Evolutionary conservation across 148 eudicot species (phyloP).

Genomic region (Rhododendron kiyosumense): DNA sequence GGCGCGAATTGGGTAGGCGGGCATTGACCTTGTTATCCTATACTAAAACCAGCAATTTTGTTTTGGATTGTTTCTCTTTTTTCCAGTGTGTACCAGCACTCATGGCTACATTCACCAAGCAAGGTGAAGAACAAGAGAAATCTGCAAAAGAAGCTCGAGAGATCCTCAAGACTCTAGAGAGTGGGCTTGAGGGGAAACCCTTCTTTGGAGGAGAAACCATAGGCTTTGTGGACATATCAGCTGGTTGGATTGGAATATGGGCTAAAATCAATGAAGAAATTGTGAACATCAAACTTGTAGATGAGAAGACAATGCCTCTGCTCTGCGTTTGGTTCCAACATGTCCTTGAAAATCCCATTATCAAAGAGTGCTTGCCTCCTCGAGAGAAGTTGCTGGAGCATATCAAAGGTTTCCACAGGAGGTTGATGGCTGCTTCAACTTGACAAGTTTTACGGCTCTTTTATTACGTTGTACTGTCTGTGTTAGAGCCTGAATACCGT

Average conservation of each 20-base stretch:
- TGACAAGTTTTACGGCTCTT: neutral
- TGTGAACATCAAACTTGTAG: conserved; percentile 5
- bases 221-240: conserved; percentile 16
- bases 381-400: neutral
- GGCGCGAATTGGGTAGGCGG: too few relatives aligned
- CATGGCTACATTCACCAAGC: neutral
- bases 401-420: neutral
- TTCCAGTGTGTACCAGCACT: too few relatives aligned
- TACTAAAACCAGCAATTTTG: too few relatives aligned
- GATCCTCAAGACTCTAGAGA: conserved; percentile 7
- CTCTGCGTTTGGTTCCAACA: neutral
- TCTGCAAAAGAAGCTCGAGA: neutral
- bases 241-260: conserved; percentile 19
- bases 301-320: conserved; percentile 1
- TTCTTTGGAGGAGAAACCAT: conserved; percentile 14
- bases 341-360: conserved; percentile 10
- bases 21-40: too few relatives aligned
- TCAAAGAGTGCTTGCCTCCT: conserved; percentile 15
- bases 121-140: conserved; percentile 12
- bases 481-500: too few relatives aligned
- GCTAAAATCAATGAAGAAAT: conserved; percentile 7
- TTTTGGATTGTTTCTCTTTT: too few relatives aligned
- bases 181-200: conserved; percentile 14
- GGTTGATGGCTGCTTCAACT: neutral
- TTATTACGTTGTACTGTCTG: too few relatives aligned